Base-by-base conservation (phyloP, 1,284 basidiomycete species). In the Ustilago cynodontis region DNA sequence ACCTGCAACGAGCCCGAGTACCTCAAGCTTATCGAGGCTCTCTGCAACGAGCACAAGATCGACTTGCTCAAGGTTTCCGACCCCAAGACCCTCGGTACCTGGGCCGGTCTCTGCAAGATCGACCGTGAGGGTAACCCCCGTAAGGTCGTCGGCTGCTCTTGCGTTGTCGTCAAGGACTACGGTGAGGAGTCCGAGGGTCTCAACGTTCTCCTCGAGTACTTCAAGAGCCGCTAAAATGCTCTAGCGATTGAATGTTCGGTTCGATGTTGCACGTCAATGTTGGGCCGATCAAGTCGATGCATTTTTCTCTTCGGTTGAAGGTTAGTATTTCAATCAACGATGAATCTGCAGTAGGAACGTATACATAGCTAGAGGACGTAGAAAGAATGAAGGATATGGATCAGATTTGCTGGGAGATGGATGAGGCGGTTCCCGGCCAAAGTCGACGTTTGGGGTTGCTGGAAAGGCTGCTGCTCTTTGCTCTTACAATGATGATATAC, bases 1-100 rank as follows among this genome's bases (percentile, higher is more conserved):
- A 95, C 94, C 72, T 97, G 95, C 90, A 96, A 93, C 73, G 96
- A 98, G 90, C 94, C 95, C 84, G 96, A 98, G 89, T 98, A 99
- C 91, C 93, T 98, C 91, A 98, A 98, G 90, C 94, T 99, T 89
- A 97, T 98, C 83, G 95, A 98, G 89, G 96, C 95, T 61, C 94
- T 98, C 86, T 98, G 96, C 88, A 94, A 94, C 82, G 95, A 98
- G 90, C 94, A 98, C 91, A 95, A 95, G 88, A 98, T 98, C 89
- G 95, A 96, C 90, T 89, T 98, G 81, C 98, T 98, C 92, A 98
- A 98, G 90, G 94, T 99, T 86, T 89, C 89, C 60, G 96, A 98
- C 88, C 93, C 94, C 86, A 99, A 99, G 90, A 92, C 96, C 82
- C 92, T 99, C 85, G 96, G 95, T 45, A 85, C 84, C 85, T 98